Percentiles rank a stretch among this genome's conserved stretches.
phyloP scores from a whole-genome alignment of 805 yeast species.

The Yamadazyma olivae region DNA sequence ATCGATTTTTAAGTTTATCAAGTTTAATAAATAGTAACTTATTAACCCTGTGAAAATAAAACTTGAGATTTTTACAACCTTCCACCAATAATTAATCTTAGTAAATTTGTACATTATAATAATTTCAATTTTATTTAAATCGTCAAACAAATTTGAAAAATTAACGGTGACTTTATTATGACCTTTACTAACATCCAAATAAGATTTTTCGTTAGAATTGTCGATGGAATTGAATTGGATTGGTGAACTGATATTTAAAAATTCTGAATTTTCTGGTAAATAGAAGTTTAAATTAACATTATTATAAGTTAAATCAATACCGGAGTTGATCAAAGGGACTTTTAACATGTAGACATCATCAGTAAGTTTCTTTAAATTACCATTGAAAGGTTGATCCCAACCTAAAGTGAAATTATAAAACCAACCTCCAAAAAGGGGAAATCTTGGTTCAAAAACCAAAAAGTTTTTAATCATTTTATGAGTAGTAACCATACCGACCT shows the following conservation, averaged over 20 bases:
- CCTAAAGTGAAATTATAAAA: conserved; percentile 91
- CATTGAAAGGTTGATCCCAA: conserved; percentile 66
- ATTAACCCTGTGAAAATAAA: conserved; percentile 59
- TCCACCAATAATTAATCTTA: conserved; percentile 48
- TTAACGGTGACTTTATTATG: conserved; percentile 68
- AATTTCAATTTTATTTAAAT: conserved; percentile 53
- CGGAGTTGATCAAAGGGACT: conserved; percentile 73
- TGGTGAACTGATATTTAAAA: conserved; percentile 56
- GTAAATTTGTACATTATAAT: conserved; percentile 64
- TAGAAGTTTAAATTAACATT: conserved; percentile 57
- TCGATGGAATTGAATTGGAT: conserved; percentile 32
- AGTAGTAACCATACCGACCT: conserved; percentile 91
- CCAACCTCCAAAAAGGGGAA: conserved; percentile 97
- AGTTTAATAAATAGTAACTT: conserved; percentile 45
- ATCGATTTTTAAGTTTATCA: conserved; percentile 24
- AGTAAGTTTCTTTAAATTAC: conserved; percentile 45
- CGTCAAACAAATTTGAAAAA: conserved; percentile 66
- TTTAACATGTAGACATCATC: conserved; percentile 52
- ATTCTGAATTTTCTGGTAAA: conserved; percentile 84
- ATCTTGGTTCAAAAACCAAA: conserved; percentile 75
- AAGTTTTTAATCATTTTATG: conserved; percentile 44
- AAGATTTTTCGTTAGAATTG: conserved; percentile 47
- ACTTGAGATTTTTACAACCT: conserved; percentile 65
- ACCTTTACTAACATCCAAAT: conserved; percentile 73
- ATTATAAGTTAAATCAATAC: conserved; percentile 66